Conservation (phyloP, 129 eudicot genomes). For the Apium graveolens region DNA sequence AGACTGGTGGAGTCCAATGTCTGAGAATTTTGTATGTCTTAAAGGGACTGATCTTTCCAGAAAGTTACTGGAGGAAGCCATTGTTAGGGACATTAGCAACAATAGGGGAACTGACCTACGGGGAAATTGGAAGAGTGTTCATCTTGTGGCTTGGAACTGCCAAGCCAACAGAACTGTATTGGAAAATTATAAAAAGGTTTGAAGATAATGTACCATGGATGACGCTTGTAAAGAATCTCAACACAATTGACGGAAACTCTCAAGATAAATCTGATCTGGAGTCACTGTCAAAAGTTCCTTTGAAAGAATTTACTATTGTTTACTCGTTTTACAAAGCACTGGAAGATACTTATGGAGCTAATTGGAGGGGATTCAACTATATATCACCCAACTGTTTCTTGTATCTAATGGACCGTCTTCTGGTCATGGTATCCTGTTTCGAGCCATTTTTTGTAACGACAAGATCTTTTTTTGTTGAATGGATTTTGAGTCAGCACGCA, state of each 20-base stretch:
- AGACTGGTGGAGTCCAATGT: conserved; percentile 40
- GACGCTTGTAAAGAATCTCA: conserved; percentile 22
- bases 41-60: conserved; percentile 29
- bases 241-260: not conserved
- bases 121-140: conserved; percentile 45
- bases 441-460: conserved; percentile 28
- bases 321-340: conserved; percentile 25
- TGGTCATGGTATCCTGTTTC: conserved; percentile 28
- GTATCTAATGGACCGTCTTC: conserved; percentile 47
- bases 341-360: conserved; percentile 28
- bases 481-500: conserved; percentile 18
- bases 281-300: not conserved
- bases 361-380: conserved; percentile 32
- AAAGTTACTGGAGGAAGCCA: conserved; percentile 37
- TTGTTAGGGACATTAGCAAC: conserved; percentile 18
- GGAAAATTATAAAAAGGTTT: conserved; percentile 16
- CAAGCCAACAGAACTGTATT: conserved; percentile 15
- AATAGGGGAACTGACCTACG: conserved; percentile 21
- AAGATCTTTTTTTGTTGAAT: conserved; percentile 51
- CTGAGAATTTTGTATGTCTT: conserved; percentile 28
- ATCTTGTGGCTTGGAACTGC: conserved; percentile 43
- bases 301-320: not conserved
- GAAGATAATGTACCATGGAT: conserved; percentile 23
- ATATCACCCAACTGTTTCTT: conserved; percentile 55
- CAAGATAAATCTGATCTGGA: not conserved